Conservation (phyloP, 192 early-diverging fungal species). For the Coemansia sp. region DNA sequence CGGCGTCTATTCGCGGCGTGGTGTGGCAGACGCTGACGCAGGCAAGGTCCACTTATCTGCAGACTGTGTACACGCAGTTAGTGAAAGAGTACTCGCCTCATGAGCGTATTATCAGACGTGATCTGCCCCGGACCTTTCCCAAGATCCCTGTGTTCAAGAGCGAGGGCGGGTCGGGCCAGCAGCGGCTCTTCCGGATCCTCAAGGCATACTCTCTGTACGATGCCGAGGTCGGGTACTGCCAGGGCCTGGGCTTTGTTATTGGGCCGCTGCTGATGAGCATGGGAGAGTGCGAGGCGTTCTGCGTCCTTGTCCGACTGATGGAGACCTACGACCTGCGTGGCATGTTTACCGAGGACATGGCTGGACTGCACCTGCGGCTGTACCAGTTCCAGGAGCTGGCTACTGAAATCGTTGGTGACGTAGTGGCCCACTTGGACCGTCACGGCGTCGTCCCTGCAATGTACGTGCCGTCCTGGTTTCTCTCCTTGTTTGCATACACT, state of each 20-base stretch:
- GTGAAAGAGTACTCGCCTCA: conserved; percentile 63
- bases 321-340: conserved; percentile 82
- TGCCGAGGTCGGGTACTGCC: conserved; percentile 94
- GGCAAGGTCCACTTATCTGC: conserved; percentile 63
- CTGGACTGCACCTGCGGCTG: conserved; percentile 80
- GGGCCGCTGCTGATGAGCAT: conserved; percentile 91
- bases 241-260: conserved; percentile 92
- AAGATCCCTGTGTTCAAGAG: conserved; percentile 85
- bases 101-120: conserved; percentile 91
- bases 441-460: conserved; percentile 89
- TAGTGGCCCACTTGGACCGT: conserved; percentile 71
- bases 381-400: conserved; percentile 86
- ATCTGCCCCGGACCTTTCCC: conserved; percentile 91
- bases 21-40: conserved; percentile 95
- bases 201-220: conserved; percentile 95
- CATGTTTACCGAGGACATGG: conserved; percentile 89
- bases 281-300: conserved; percentile 94
- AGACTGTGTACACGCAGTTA: conserved; percentile 74
- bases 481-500: conserved; percentile 97
- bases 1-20: conserved; percentile 84
- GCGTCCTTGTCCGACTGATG: conserved; percentile 91
- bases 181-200: conserved; percentile 85
- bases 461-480: conserved; percentile 99
- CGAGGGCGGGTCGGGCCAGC: conserved; percentile 81
- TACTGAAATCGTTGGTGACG: conserved; percentile 77